A percentile compares a stretch with the other conserved stretches of the same genome.
Evolutionary conservation across 2,329 filamentous ascomycete genomes (phyloP).

Genomic region (Rutstroemia sp.): DNA sequence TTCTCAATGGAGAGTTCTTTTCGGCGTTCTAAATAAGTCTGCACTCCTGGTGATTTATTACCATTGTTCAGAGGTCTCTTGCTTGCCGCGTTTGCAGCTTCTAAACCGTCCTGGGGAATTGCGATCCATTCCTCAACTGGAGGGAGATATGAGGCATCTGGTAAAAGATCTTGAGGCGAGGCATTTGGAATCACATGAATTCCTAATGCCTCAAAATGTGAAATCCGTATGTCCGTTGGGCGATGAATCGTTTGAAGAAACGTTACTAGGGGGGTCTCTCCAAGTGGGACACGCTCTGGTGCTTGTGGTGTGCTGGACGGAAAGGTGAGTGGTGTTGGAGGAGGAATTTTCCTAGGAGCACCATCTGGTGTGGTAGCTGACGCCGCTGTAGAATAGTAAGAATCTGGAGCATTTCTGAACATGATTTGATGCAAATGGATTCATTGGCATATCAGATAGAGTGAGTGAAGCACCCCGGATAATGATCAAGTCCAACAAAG

Average conservation of each 20-base stretch:
- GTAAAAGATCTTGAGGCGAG: conserved; percentile 42
- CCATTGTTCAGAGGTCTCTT: conserved; percentile 44
- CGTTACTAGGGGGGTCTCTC: conserved; percentile 37
- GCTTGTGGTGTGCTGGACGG: conserved; percentile 25
- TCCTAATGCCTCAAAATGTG: conserved; percentile 51
- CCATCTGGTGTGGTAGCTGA: conserved; percentile 13
- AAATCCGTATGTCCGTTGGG: conserved; percentile 39
- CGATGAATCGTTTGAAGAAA: conserved; percentile 49
- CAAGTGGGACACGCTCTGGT: conserved; percentile 11
- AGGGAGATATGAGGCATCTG: conserved; percentile 46
- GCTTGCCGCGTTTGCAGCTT: conserved; percentile 40
- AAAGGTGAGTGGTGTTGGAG: conserved; percentile 24
- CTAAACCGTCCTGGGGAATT: conserved; percentile 21
- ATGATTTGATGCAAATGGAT: background rate
- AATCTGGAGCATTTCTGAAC: background rate
- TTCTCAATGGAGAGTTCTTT: conserved; percentile 50
- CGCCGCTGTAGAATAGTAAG: conserved; percentile 16
- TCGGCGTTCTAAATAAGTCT: conserved; percentile 50
- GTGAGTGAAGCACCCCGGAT: no score
- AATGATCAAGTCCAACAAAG: background rate
- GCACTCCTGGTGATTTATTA: conserved; percentile 47
- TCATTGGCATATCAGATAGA: background rate
- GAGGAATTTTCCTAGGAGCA: conserved; percentile 19
- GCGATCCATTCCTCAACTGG: conserved; percentile 43
- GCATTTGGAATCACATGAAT: conserved; percentile 47